These are phyloP conservation scores for Arctium minus DNA, from an alignment of 129 eudicot species.

Conservation along the genomic window DNA sequence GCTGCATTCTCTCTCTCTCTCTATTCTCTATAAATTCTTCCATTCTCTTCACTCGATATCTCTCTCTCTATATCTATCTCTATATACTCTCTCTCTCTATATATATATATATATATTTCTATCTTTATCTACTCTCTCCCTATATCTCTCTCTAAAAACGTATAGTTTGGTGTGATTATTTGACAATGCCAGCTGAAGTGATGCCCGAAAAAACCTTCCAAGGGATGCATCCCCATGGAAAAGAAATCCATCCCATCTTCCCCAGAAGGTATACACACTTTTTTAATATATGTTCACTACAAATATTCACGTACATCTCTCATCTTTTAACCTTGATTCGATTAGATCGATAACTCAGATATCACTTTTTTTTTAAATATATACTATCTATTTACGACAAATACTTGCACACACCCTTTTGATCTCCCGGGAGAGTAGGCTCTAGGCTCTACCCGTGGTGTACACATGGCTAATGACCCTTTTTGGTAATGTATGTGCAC, in stretches of 20 bases:
- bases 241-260: constrained; percentile 38
- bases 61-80: background rate
- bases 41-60: constrained; percentile 7
- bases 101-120: background rate
- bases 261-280: constrained; percentile 37
- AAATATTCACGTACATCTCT: background rate
- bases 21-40: constrained; percentile 1
- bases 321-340: no score
- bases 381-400: background rate
- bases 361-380: background rate
- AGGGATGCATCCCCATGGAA: constrained; percentile 27
- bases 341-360: no score
- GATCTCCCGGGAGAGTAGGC: no score
- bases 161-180: background rate
- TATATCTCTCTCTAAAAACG: background rate
- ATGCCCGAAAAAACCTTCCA: constrained; percentile 44
- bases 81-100: background rate
- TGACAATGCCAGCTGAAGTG: constrained; percentile 45
- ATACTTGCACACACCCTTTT: background rate
- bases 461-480: no score
- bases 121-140: background rate
- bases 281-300: background rate
- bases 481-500: background rate
- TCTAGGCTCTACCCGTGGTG: no score
- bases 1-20: background rate